Percentiles rank a stretch among this genome's conserved stretches.
Conservation (phyloP, 345 rosid genomes). For the Populus euphratica region DNA sequence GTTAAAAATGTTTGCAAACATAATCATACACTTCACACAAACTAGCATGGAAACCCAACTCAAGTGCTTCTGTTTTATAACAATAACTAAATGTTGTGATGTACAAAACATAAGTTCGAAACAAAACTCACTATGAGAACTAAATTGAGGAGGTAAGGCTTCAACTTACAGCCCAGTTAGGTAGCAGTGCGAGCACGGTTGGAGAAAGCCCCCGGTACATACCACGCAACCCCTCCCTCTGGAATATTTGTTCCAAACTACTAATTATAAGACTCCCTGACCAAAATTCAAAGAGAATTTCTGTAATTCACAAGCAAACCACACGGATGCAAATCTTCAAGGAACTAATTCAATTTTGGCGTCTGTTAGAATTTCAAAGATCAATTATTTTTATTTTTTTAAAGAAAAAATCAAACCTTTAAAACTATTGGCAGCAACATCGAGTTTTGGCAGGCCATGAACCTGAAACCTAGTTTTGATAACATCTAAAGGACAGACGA, state of each 20-base stretch:
- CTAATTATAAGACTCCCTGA: conserved; percentile 81
- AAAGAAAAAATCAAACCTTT: conserved; percentile 35
- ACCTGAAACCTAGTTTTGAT: conserved; percentile 92
- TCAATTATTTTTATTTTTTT: neutral
- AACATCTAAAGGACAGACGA: conserved; percentile 88
- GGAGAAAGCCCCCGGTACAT: conserved; percentile 80
- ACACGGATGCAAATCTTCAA: neutral
- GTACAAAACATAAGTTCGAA: neutral
- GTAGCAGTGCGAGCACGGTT: conserved; percentile 72
- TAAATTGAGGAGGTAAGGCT: neutral
- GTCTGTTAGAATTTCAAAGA: neutral
- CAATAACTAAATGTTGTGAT: neutral
- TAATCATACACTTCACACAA: neutral
- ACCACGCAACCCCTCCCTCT: conserved; percentile 70
- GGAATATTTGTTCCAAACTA: conserved; percentile 65
- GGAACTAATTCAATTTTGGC: neutral
- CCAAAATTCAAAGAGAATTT: neutral
- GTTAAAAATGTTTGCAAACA: neutral
- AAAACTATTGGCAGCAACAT: conserved; percentile 24
- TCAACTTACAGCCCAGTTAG: conserved; percentile 78
- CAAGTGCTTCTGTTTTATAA: neutral
- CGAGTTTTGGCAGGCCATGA: conserved; percentile 61
- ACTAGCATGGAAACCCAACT: neutral
- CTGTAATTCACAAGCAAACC: neutral
- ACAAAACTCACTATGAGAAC: neutral